Conservation (phyloP, 441 rosid species). For the Gossypium davidsonii region DNA sequence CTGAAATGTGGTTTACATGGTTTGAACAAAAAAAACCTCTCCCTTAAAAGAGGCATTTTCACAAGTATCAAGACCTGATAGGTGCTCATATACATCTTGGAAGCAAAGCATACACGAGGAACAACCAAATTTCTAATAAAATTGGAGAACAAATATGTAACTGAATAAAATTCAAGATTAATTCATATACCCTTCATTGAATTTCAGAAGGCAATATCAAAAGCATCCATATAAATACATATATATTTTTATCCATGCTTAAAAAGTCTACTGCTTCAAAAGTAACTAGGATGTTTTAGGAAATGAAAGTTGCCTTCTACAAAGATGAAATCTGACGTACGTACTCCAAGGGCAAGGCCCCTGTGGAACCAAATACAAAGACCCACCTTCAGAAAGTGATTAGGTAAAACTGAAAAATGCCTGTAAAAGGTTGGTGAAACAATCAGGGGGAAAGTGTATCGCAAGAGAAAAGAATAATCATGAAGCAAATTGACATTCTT, state of each 20-base stretch:
- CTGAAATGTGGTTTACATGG: too few species aligned
- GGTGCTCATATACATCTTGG: too few species aligned
- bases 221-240: slow-evolving; percentile 14
- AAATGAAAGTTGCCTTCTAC: slow-evolving; percentile 11
- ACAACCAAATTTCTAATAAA: not conserved
- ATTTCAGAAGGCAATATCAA: slow-evolving; percentile 26
- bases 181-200: slow-evolving; percentile 23
- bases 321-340: slow-evolving; percentile 9
- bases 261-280: slow-evolving; percentile 7
- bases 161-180: slow-evolving; percentile 13
- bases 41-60: too few species aligned
- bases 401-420: slow-evolving; percentile 18
- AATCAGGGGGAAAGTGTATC: slow-evolving; percentile 27
- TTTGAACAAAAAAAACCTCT: too few species aligned
- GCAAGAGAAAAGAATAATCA: slow-evolving; percentile 25
- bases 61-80: too few species aligned
- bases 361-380: slow-evolving; percentile 25
- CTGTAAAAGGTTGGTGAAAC: slow-evolving; percentile 32
- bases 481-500: slow-evolving; percentile 21
- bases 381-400: slow-evolving; percentile 31
- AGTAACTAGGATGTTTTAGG: slow-evolving; percentile 11
- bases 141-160: not conserved
- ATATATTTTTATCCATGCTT: slow-evolving; percentile 13
- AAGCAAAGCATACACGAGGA: too few species aligned
- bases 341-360: not conserved